Conservation (phyloP, 192 early-diverging fungal genomes). For the Coemansia asiatica region DNA sequence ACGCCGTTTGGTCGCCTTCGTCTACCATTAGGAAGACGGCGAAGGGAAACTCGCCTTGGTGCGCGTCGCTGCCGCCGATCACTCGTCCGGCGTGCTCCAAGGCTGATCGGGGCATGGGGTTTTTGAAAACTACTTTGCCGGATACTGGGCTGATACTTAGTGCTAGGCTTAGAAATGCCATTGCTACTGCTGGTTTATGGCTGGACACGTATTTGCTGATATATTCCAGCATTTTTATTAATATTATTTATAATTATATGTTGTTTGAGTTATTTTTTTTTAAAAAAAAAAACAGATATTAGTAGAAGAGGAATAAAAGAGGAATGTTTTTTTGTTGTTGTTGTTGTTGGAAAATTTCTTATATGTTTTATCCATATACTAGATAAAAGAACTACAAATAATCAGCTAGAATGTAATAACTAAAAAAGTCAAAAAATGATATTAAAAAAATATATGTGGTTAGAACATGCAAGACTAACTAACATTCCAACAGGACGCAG, state of each 20-base stretch:
- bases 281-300: neutral
- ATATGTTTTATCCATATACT: too few species aligned
- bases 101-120: neutral
- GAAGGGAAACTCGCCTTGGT: slow-evolving; percentile 36
- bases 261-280: neutral
- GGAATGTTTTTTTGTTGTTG: too few species aligned
- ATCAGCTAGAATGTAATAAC: too few species aligned
- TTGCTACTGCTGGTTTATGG: neutral
- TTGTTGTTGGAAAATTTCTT: too few species aligned
- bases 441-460: neutral
- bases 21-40: slow-evolving; percentile 43
- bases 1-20: slow-evolving; percentile 37
- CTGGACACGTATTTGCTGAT: neutral
- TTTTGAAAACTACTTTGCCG: slow-evolving; percentile 18
- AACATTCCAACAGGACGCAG: too few species aligned
- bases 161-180: neutral
- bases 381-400: too few species aligned
- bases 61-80: slow-evolving; percentile 49
- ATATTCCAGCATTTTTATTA: neutral
- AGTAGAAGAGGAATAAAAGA: too few species aligned
- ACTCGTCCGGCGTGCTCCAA: slow-evolving; percentile 39
- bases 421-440: slow-evolving; percentile 6
- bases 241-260: neutral
- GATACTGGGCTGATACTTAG: neutral
- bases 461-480: neutral